Evolutionary conservation across 306 rosid genomes (phyloP).

Genomic region (Abrus pulchellus): DNA sequence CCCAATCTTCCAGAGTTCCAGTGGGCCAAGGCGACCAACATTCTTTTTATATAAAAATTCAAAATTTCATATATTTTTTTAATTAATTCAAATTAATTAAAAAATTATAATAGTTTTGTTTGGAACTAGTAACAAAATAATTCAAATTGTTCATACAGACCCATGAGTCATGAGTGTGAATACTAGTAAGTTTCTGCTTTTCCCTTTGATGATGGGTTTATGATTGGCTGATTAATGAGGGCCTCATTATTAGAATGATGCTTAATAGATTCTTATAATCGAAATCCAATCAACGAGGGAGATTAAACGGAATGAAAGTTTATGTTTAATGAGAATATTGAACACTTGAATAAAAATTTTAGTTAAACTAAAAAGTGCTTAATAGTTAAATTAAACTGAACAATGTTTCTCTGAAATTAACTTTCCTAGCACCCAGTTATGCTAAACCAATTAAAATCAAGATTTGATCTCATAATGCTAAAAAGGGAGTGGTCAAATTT

Average conservation of each 20-base stretch:
- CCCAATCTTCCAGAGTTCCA: background rate
- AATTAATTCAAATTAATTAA: too few relatives aligned
- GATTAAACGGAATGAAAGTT: background rate
- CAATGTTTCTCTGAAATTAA: background rate
- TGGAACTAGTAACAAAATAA: background rate
- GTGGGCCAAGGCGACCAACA: background rate
- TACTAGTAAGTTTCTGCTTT: background rate
- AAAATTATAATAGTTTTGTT: too few relatives aligned
- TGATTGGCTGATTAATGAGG: background rate
- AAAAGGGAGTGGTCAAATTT: conserved; percentile 32
- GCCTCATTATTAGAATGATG: background rate
- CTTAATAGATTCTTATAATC: background rate
- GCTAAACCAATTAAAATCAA: background rate
- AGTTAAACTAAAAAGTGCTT: too few relatives aligned
- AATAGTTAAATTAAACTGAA: too few relatives aligned
- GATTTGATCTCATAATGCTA: conserved; percentile 14
- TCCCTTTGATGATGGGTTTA: background rate
- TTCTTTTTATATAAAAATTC: too few relatives aligned
- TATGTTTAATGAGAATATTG: background rate
- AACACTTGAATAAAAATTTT: too few relatives aligned
- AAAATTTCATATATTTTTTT: too few relatives aligned
- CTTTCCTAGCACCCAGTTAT: background rate
- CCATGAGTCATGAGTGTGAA: too few relatives aligned
- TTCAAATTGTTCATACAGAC: background rate
- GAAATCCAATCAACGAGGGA: background rate